These are phyloP conservation scores for Aspergillus ustus DNA, from an alignment of 2,329 filamentous ascomycete species.

Conservation along the genomic window DNA sequence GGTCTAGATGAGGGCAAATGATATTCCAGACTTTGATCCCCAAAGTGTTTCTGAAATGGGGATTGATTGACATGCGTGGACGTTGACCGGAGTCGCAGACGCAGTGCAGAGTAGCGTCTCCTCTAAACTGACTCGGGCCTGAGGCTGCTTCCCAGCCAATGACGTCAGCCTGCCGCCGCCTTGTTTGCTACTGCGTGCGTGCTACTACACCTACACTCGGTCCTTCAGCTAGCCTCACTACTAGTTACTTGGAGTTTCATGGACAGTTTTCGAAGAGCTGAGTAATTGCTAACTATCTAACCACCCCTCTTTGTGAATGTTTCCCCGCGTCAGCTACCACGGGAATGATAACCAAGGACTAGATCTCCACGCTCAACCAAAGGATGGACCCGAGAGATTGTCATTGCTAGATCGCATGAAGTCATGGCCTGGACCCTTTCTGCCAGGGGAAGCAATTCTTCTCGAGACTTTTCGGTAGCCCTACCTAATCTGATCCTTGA, in stretches of 20 bases:
- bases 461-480: background rate
- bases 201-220: background rate
- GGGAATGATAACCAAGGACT: background rate
- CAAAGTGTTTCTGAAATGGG: background rate
- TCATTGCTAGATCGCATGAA: constrained; percentile 1
- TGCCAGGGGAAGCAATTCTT: background rate
- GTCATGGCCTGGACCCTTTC: constrained; percentile 5
- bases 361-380: background rate
- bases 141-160: background rate
- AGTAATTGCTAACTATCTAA: background rate
- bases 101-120: background rate
- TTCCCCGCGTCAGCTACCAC: background rate
- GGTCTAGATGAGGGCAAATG: background rate
- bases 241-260: background rate
- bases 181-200: background rate
- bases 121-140: background rate
- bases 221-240: background rate
- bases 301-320: background rate
- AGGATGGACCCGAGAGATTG: background rate
- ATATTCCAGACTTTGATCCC: background rate
- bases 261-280: background rate
- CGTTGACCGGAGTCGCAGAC: background rate
- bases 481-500: background rate
- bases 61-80: background rate
- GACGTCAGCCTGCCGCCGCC: background rate